Conservation (phyloP, 1,284 basidiomycete genomes). For the Trametes hirsuta region DNA sequence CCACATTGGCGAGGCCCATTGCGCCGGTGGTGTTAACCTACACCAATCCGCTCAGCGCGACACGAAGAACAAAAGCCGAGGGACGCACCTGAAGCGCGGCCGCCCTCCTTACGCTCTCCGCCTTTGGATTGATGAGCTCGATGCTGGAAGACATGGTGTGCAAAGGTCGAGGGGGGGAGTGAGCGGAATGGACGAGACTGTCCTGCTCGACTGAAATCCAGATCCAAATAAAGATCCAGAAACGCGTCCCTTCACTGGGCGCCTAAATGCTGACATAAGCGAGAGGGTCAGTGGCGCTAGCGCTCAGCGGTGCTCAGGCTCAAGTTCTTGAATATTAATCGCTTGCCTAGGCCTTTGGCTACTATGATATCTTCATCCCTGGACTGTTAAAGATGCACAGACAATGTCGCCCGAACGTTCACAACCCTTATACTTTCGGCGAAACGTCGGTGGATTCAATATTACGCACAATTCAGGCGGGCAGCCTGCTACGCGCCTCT, state of each 20-base stretch:
- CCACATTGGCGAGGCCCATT: constrained; percentile 96
- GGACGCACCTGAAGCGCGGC: constrained; percentile 88
- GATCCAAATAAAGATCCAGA: not conserved
- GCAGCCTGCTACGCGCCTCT: too few species aligned
- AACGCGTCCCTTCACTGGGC: not conserved
- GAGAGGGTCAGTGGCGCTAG: not conserved
- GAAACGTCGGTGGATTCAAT: too few species aligned
- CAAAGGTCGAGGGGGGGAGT: not conserved
- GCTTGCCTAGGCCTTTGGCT: too few species aligned
- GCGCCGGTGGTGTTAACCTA: constrained; percentile 92
- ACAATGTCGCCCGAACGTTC: too few species aligned
- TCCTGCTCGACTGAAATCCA: not conserved
- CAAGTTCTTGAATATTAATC: too few species aligned
- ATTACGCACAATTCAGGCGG: too few species aligned
- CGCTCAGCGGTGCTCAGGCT: too few species aligned
- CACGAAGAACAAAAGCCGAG: not conserved
- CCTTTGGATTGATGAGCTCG: constrained; percentile 94
- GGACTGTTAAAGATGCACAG: too few species aligned
- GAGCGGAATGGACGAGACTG: not conserved
- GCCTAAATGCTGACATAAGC: not conserved
- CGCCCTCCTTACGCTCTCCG: constrained; percentile 91
- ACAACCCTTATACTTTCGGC: too few species aligned
- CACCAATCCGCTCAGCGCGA: not conserved
- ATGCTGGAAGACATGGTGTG: constrained; percentile 74
- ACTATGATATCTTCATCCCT: too few species aligned